Conservation (phyloP, 2,329 filamentous ascomycete species). For the Ophiostoma tasmaniense region DNA sequence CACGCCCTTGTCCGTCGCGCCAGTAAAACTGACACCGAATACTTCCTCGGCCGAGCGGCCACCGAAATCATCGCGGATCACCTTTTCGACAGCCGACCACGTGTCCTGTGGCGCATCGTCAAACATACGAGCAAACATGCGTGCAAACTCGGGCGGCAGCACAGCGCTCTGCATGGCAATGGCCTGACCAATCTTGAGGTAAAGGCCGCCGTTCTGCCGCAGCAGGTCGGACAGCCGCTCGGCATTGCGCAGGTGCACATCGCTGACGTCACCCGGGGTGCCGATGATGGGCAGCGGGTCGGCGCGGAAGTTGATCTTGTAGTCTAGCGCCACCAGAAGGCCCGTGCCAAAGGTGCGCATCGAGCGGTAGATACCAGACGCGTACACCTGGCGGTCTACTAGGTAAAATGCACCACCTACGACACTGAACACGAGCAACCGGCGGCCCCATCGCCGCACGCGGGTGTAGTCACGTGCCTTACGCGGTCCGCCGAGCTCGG, state of each 20-base stretch:
- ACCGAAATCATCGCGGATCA: conserved; percentile 84
- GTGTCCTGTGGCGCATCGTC: conserved; percentile 92
- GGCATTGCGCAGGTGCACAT: conserved; percentile 76
- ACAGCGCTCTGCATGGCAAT: conserved; percentile 97
- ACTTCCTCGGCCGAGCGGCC: conserved; percentile 76
- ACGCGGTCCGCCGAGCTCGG: conserved; percentile 63
- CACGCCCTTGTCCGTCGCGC: conserved; percentile 49
- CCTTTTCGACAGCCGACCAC: conserved; percentile 76
- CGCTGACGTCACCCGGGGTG: conserved; percentile 54
- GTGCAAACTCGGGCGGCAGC: conserved; percentile 86
- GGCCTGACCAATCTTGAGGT: conserved; percentile 95
- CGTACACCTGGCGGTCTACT: conserved; percentile 67
- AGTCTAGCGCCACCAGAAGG: conserved; percentile 76
- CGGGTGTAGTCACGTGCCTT: conserved; percentile 63
- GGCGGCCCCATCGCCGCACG: conserved; percentile 66
- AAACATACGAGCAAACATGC: conserved; percentile 95
- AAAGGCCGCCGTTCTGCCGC: conserved; percentile 80
- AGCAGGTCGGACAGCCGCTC: conserved; percentile 74
- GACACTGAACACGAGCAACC: conserved; percentile 54
- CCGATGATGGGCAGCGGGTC: conserved; percentile 50
- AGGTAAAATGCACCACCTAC: conserved; percentile 55
- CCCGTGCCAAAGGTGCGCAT: conserved; percentile 74
- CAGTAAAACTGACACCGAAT: conserved; percentile 77
- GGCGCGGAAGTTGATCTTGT: conserved; percentile 90
- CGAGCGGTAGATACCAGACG: conserved; percentile 68